Evolutionary conservation across 192 early-diverging fungal species (phyloP).

Genomic region (Podila clonocystis): DNA sequence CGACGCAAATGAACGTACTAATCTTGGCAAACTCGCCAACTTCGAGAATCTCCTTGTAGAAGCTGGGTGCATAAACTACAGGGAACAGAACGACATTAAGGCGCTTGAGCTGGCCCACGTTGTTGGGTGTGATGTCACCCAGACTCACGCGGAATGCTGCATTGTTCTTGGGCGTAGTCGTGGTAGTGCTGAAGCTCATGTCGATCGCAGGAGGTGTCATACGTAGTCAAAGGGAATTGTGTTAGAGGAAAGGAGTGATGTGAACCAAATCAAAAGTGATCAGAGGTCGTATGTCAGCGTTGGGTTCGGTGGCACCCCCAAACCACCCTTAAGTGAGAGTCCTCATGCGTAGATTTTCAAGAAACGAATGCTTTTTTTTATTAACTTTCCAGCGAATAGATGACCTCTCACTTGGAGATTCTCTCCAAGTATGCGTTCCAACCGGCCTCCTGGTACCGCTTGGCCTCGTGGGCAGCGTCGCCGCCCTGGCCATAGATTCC

Average conservation of each 20-base stretch:
- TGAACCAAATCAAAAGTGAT: not conserved
- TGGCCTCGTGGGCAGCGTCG: constrained; percentile 75
- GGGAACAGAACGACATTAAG: constrained; percentile 89
- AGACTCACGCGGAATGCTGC: constrained; percentile 53
- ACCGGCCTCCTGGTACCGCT: constrained; percentile 91
- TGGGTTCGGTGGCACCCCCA: not conserved
- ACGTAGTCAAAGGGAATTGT: not conserved
- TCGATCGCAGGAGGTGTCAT: constrained; percentile 37
- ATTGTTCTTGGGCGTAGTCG: constrained; percentile 13
- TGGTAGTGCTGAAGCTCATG: constrained; percentile 23
- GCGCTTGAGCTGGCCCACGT: constrained; percentile 72
- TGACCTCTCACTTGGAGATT: constrained; percentile 31
- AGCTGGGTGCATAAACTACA: constrained; percentile 81
- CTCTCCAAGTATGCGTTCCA: constrained; percentile 91
- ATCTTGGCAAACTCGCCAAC: constrained; percentile 77
- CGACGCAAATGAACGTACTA: constrained; percentile 48
- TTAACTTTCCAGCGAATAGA: too few relatives aligned
- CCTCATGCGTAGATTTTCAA: not conserved
- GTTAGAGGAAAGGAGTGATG: not conserved
- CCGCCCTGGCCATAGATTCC: constrained; percentile 94
- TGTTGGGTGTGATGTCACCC: constrained; percentile 67
- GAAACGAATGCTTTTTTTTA: too few relatives aligned
- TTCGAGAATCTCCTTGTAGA: constrained; percentile 79
- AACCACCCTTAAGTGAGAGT: not conserved
- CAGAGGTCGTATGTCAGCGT: not conserved